Evolutionary conservation across 2,329 filamentous ascomycete genomes (phyloP).

Genomic region (Pseudogymnoascus sp.): DNA sequence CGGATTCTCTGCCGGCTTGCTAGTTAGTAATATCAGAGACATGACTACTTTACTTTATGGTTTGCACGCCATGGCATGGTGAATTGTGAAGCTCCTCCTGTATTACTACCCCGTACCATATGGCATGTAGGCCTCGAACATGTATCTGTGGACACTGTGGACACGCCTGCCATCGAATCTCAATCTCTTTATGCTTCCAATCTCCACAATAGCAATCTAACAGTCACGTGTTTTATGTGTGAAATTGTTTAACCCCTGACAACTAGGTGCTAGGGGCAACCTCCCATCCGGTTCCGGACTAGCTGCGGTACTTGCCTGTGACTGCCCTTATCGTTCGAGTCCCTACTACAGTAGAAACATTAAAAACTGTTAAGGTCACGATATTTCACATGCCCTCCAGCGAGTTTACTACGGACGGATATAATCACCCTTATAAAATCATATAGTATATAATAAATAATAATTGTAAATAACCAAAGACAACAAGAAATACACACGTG

Average conservation of each 20-base stretch:
- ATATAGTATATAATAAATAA: background rate
- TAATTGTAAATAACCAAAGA: background rate
- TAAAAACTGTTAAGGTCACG: background rate
- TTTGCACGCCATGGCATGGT: background rate
- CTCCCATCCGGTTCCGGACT: background rate
- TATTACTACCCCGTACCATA: background rate
- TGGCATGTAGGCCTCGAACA: background rate
- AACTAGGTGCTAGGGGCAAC: background rate
- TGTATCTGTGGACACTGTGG: background rate
- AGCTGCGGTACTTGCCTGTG: background rate
- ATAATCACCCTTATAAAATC: background rate
- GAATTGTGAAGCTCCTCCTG: background rate
- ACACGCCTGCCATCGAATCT: background rate
- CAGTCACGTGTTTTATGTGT: background rate
- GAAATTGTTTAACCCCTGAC: background rate
- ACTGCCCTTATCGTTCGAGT: background rate
- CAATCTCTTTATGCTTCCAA: background rate
- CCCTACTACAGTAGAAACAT: background rate
- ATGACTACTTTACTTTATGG: background rate
- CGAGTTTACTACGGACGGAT: background rate
- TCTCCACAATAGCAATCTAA: background rate
- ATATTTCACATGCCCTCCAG: background rate
- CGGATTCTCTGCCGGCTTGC: conserved; percentile 3
- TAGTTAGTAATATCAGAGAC: conserved; percentile 6
- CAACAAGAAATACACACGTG: background rate